phyloP scores from a whole-genome alignment of 768 basidiomycete genomes.

The Suillus luteus region DNA sequence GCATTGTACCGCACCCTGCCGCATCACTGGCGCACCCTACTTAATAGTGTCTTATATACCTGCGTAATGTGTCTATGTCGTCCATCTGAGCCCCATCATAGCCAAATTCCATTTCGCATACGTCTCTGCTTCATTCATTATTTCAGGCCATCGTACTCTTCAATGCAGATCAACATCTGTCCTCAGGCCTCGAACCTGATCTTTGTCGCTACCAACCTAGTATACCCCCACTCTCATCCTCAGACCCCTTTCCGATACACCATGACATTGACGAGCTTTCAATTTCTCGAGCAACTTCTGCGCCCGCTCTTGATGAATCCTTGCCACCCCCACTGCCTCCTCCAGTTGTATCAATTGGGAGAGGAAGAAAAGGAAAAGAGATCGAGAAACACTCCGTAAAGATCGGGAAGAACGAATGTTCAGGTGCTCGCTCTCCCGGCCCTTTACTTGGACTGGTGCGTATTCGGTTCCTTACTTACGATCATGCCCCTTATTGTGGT shows the following conservation, averaged over 20 bases:
- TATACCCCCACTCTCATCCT: conserved; percentile 47
- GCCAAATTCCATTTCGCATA: too few species aligned
- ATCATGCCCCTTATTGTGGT: conserved; percentile 20
- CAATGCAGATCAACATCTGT: too few species aligned
- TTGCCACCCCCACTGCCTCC: conserved; percentile 11
- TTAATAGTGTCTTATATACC: too few species aligned
- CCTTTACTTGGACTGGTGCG: conserved; percentile 39
- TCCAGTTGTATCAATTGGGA: conserved; percentile 22
- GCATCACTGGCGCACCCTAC: too few species aligned
- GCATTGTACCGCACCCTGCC: too few species aligned
- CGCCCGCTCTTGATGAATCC: conserved; percentile 33
- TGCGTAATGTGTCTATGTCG: too few species aligned
- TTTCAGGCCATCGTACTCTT: too few species aligned
- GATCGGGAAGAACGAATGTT: conserved; percentile 46
- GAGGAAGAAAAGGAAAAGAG: conserved; percentile 42
- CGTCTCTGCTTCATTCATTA: too few species aligned
- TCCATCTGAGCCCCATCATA: too few species aligned
- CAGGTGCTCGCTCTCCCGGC: conserved; percentile 40
- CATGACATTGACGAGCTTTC: conserved; percentile 60
- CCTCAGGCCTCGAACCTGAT: too few species aligned
- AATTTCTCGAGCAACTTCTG: conserved; percentile 66
- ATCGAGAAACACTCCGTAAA: conserved; percentile 35
- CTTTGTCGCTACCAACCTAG: conserved; percentile 12
- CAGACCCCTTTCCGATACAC: conserved; percentile 52
- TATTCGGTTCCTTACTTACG: conserved; percentile 17